Base-by-base conservation (phyloP, 1,284 basidiomycete species). In the Puccinia horiana region DNA sequence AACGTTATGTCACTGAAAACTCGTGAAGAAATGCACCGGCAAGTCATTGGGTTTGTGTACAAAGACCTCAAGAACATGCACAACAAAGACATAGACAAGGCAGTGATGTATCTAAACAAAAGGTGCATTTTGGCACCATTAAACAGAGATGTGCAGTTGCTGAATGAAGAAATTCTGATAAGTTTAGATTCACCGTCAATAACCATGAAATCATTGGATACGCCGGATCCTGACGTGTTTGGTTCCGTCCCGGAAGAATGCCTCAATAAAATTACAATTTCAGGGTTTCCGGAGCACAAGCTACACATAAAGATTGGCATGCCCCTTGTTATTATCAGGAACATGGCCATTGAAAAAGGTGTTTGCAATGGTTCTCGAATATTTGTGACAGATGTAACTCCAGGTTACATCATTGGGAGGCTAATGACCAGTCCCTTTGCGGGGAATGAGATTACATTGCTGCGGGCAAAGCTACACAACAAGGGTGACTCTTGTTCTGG, bases 361-460 rank as follows among this genome's bases (percentile, higher is more conserved):
- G 49, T 76, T 4, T 58, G 49, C 35, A 76, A 76, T 58, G 54
- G 74, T 3, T 56, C 74, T 2, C 52, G 74, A 2, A n/a, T 76
- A 20, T 14, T 76, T 29, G 32, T 76, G n/a, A n/a, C n/a, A n/a
- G n/a, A n/a, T n/a, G n/a, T n/a, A n/a, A n/a, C n/a, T n/a, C n/a
- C n/a, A n/a, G n/a, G n/a, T n/a, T n/a, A n/a, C n/a, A n/a, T n/a
- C n/a, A n/a, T n/a, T n/a, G n/a, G n/a, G n/a, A n/a, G n/a, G n/a
- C n/a, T n/a, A n/a, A n/a, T n/a, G n/a, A n/a, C n/a, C n/a, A n/a
- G n/a, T n/a, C n/a, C n/a, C n/a, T n/a, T n/a, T n/a, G n/a, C n/a
- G n/a, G n/a, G n/a, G n/a, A n/a, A n/a, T n/a, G n/a, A n/a, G n/a
- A n/a, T n/a, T n/a, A n/a, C n/a, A n/a, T n/a, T n/a, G n/a, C n/a